Conservation (phyloP, 2,329 filamentous ascomycete species). For the Fusarium solani-melongenae region DNA sequence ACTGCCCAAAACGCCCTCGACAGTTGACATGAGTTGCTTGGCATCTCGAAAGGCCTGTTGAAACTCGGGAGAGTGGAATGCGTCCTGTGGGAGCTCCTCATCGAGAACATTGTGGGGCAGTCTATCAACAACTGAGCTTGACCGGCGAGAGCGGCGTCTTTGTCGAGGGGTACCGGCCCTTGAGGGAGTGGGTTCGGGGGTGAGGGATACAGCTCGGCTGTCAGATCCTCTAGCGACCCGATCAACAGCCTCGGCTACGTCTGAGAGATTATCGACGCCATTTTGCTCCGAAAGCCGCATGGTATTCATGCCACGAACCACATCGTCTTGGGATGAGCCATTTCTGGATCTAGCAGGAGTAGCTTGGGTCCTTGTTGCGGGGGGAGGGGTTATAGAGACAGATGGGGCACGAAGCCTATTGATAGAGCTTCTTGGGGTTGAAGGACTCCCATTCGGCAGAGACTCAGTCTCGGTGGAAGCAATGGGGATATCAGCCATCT, state of each 20-base stretch:
- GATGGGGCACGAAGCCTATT: constrained; percentile 26
- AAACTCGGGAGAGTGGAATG: constrained; percentile 50
- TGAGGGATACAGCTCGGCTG: constrained; percentile 14
- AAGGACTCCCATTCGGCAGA: not conserved
- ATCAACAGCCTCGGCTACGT: constrained; percentile 11
- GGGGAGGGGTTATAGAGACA: constrained; percentile 20
- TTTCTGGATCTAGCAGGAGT: not conserved
- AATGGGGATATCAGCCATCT: constrained; percentile 22
- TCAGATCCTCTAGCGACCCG: constrained; percentile 12
- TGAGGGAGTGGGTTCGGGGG: constrained; percentile 5
- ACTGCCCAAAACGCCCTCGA: constrained; percentile 49
- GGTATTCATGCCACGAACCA: not conserved
- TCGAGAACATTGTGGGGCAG: constrained; percentile 40
- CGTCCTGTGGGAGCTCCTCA: constrained; percentile 49
- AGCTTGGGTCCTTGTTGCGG: not conserved
- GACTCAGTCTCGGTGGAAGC: constrained; percentile 23
- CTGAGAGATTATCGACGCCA: not conserved
- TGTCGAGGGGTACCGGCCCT: constrained; percentile 7
- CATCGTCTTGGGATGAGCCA: not conserved
- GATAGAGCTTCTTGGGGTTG: not conserved
- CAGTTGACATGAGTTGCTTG: constrained; percentile 43
- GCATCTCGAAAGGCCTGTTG: constrained; percentile 50
- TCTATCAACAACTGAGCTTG: constrained; percentile 1
- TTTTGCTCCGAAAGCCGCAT: constrained; percentile 17
- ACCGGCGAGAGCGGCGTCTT: constrained; percentile 15